These are phyloP conservation scores for Scortechinia acanthostroma DNA, from an alignment of 2,329 filamentous ascomycete genomes.

Conservation along the genomic window DNA sequence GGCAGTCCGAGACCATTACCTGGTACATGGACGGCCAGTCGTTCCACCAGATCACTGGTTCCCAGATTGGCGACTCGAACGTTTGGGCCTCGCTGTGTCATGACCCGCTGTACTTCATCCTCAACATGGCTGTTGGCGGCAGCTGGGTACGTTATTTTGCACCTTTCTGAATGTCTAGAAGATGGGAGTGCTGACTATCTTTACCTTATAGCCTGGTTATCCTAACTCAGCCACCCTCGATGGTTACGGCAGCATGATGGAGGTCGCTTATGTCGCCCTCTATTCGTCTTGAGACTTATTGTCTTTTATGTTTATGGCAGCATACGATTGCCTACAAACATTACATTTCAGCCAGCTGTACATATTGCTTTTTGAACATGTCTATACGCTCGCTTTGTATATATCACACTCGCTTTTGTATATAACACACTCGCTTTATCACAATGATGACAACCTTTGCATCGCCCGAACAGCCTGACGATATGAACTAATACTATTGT, in stretches of 20 bases:
- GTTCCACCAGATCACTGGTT: slow-evolving; percentile 5
- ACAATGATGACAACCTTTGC: no score
- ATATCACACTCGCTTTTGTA: no score
- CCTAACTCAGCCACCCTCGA: not conserved
- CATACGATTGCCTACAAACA: no score
- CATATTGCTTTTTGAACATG: no score
- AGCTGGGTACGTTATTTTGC: not conserved
- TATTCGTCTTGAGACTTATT: no score
- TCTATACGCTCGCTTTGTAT: no score
- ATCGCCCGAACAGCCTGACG: no score
- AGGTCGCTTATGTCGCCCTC: not conserved
- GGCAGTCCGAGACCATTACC: slow-evolving; percentile 5
- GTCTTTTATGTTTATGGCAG: no score
- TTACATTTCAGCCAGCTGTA: no score
- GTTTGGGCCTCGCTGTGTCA: slow-evolving; percentile 5
- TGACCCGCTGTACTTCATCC: slow-evolving; percentile 5
- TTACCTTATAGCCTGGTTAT: not conserved
- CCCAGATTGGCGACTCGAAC: slow-evolving; percentile 3
- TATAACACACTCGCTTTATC: no score
- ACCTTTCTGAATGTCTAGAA: not conserved
- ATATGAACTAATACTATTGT: no score
- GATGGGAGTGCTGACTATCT: not conserved
- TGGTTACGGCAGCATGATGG: not conserved
- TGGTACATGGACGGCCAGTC: slow-evolving; percentile 7
- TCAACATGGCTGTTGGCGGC: slow-evolving; percentile 7